Evolutionary conservation across 2,329 filamentous ascomycete genomes (phyloP).

Genomic region (Phialocephala subalpina): DNA sequence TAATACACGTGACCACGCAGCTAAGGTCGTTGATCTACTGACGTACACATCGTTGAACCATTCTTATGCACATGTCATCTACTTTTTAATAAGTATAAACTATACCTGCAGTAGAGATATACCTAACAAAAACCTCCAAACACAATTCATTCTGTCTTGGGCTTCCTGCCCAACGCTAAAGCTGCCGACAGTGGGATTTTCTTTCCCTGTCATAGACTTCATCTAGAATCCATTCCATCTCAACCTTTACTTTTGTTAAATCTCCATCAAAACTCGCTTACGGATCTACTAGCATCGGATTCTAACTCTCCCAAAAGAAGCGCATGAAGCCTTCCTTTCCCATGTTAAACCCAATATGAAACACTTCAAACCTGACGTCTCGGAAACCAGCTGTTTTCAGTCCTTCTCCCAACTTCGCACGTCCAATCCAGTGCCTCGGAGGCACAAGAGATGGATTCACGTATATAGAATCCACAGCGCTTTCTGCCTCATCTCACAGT

Average conservation of each 20-base stretch:
- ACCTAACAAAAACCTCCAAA: too few species aligned
- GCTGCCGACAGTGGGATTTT: neutral
- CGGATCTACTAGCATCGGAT: neutral
- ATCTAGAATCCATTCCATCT: neutral
- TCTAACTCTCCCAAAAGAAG: constrained; percentile 4
- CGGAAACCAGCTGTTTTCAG: neutral
- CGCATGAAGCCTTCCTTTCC: constrained; percentile 1
- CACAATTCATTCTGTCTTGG: too few species aligned
- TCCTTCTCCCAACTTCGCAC: neutral
- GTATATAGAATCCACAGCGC: neutral
- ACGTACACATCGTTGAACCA: too few species aligned
- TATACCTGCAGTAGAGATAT: too few species aligned
- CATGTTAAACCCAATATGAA: constrained; percentile 4
- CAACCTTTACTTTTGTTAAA: neutral
- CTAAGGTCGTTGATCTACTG: too few species aligned
- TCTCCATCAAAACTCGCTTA: neutral
- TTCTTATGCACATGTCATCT: too few species aligned
- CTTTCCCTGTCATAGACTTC: neutral
- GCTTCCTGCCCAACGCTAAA: neutral
- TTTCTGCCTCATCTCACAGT: neutral
- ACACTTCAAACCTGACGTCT: neutral
- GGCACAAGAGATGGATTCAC: neutral
- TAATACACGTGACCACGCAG: too few species aligned
- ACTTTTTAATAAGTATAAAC: too few species aligned
- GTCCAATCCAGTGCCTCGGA: neutral